Conservation (phyloP, 176 grass and related monocot genomes). For the barley (Hordeum vulgare) region DNA sequence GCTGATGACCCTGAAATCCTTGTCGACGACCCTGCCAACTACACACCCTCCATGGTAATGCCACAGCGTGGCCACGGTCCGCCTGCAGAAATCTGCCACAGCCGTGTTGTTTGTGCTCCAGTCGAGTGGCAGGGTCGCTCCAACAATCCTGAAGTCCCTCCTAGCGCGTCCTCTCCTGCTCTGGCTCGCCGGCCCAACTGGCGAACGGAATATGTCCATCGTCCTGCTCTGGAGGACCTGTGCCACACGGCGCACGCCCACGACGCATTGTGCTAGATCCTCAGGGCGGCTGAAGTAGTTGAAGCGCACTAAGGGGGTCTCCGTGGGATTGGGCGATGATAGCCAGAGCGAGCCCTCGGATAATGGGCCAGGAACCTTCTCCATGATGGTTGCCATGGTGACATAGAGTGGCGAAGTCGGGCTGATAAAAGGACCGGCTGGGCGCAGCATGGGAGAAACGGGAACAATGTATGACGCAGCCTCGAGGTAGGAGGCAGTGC, state of each 20-base stretch:
- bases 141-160: constrained; percentile 64
- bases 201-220: constrained; percentile 49
- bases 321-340: constrained; percentile 44
- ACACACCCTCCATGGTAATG: constrained; percentile 91
- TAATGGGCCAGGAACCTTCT: constrained; percentile 63
- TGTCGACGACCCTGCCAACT: constrained; percentile 66
- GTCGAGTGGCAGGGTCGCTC: constrained; percentile 41
- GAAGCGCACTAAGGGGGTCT: constrained; percentile 59
- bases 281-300: constrained; percentile 65
- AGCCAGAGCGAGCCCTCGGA: constrained; percentile 70
- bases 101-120: constrained; percentile 38
- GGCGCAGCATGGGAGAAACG: constrained; percentile 29
- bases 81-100: constrained; percentile 54
- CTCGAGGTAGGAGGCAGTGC: constrained; percentile 56
- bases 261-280: constrained; percentile 51
- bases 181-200: constrained; percentile 8
- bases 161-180: constrained; percentile 25
- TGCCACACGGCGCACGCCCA: constrained; percentile 52
- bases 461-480: constrained; percentile 72
- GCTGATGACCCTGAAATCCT: constrained; percentile 61
- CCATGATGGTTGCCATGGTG: constrained; percentile 62
- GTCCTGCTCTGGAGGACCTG: constrained; percentile 53
- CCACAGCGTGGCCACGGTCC: constrained; percentile 74
- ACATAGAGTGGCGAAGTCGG: constrained; percentile 48
- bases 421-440: constrained; percentile 20